Evolutionary conservation across 108 stramenopile species (phyloP).

Genomic region (Nitzschia putrida): DNA sequence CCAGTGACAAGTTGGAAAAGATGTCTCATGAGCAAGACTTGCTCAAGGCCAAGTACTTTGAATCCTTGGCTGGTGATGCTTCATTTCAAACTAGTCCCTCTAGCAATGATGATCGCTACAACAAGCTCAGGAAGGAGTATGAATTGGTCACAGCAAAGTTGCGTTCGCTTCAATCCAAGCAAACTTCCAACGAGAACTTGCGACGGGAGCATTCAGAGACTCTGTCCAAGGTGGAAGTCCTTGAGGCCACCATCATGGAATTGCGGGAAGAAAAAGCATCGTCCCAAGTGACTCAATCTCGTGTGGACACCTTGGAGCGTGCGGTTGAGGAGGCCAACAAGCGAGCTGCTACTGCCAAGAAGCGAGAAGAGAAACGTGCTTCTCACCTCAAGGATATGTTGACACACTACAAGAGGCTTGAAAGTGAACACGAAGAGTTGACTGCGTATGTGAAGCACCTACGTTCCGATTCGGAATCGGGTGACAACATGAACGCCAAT

Average conservation of each 20-base stretch:
- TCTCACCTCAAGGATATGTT: slow-evolving; percentile 27
- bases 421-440: slow-evolving; percentile 12
- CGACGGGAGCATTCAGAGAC: slow-evolving; percentile 21
- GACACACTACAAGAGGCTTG: slow-evolving; percentile 31
- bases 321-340: slow-evolving; percentile 4
- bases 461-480: background rate
- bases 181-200: background rate
- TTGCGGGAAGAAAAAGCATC: background rate
- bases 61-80: background rate
- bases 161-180: background rate
- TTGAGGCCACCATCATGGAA: slow-evolving; percentile 18
- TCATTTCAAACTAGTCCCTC: background rate
- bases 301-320: slow-evolving; percentile 19
- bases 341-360: slow-evolving; percentile 11
- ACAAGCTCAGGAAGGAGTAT: slow-evolving; percentile 8
- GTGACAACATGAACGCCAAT: background rate
- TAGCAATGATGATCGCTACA: slow-evolving; percentile 2
- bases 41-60: slow-evolving; percentile 16
- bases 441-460: slow-evolving; percentile 17
- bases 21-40: background rate
- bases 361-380: slow-evolving; percentile 9
- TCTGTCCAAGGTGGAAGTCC: slow-evolving; percentile 16
- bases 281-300: slow-evolving; percentile 17
- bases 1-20: slow-evolving; percentile 2
- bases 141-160: slow-evolving; percentile 1